These are phyloP conservation scores for Kurtzmaniella quercitrusa DNA, from an alignment of 1,139 yeast genomes.

Conservation along the genomic window DNA sequence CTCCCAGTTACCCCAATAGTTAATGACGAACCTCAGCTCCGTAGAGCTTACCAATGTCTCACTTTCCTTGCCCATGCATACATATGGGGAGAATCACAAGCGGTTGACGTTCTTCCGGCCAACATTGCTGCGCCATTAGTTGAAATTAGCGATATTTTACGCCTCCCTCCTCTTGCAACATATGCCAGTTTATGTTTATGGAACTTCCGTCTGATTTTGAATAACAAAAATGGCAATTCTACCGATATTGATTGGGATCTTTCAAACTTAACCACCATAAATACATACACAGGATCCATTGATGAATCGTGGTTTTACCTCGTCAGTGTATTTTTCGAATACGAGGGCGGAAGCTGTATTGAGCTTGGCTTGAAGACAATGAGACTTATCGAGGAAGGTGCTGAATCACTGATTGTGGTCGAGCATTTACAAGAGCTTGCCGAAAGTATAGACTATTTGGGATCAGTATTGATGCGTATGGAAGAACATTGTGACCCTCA, in stretches of 20 bases:
- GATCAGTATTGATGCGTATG: slow-evolving; percentile 75
- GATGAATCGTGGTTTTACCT: slow-evolving; percentile 95
- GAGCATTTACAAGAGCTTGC: slow-evolving; percentile 60
- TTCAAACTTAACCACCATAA: slow-evolving; percentile 71
- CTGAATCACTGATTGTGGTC: slow-evolving; percentile 25
- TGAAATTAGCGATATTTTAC: slow-evolving; percentile 51
- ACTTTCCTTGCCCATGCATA: slow-evolving; percentile 85
- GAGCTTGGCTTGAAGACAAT: slow-evolving; percentile 45
- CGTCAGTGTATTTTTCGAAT: slow-evolving; percentile 83
- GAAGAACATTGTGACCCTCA: slow-evolving; percentile 96
- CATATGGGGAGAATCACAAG: slow-evolving; percentile 76
- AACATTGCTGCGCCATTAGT: slow-evolving; percentile 71
- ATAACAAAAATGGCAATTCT: slow-evolving; percentile 25
- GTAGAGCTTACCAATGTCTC: slow-evolving; percentile 77
- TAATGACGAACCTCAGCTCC: slow-evolving; percentile 44
- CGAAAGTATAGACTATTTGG: slow-evolving; percentile 69
- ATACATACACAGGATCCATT: slow-evolving; percentile 83
- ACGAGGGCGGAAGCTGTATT: slow-evolving; percentile 73
- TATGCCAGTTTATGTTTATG: slow-evolving; percentile 86
- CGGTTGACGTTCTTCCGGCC: slow-evolving; percentile 63
- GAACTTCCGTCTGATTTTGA: slow-evolving; percentile 71
- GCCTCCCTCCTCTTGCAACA: slow-evolving; percentile 82
- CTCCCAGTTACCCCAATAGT: slow-evolving; percentile 45
- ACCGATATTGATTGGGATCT: slow-evolving; percentile 35
- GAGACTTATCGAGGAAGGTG: slow-evolving; percentile 17